A percentile compares a stretch with the other conserved stretches of the same genome.
Evolutionary conservation across 306 rosid species (phyloP).

Genomic region (Dryas alaskensis): DNA sequence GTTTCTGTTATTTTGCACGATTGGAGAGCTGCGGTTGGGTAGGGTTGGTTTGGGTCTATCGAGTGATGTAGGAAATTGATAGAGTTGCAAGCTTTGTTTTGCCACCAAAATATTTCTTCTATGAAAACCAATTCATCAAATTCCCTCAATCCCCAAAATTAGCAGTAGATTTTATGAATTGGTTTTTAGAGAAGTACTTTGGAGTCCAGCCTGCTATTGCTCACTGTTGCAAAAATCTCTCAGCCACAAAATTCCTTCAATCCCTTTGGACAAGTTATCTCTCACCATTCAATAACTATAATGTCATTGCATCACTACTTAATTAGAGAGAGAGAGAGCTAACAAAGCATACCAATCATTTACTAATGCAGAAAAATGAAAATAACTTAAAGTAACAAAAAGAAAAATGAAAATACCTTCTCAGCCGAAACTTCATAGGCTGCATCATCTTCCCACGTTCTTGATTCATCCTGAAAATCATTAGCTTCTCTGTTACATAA

Average conservation of each 20-base stretch:
- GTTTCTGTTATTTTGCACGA: too few relatives aligned
- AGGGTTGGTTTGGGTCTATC: too few relatives aligned
- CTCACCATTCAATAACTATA: neutral
- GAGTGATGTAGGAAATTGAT: too few relatives aligned
- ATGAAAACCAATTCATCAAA: too few relatives aligned
- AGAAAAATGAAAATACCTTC: constrained; percentile 42
- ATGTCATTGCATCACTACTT: neutral
- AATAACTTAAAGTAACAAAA: neutral
- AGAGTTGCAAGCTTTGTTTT: too few relatives aligned
- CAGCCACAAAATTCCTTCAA: neutral
- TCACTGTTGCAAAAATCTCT: neutral
- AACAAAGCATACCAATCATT: neutral
- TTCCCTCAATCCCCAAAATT: too few relatives aligned
- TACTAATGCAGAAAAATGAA: neutral
- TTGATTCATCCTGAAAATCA: constrained; percentile 55
- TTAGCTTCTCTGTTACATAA: neutral
- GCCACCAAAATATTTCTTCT: too few relatives aligned
- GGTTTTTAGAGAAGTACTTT: too few relatives aligned
- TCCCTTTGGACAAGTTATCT: neutral
- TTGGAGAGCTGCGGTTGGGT: too few relatives aligned
- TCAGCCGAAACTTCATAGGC: constrained; percentile 31
- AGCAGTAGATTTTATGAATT: too few relatives aligned
- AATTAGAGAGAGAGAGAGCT: neutral
- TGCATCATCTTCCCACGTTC: constrained; percentile 73
- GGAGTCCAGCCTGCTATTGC: neutral